A percentile compares a stretch with the other conserved stretches of the same genome.
Conservation (phyloP, 345 rosid species). For the Firmiana major region DNA sequence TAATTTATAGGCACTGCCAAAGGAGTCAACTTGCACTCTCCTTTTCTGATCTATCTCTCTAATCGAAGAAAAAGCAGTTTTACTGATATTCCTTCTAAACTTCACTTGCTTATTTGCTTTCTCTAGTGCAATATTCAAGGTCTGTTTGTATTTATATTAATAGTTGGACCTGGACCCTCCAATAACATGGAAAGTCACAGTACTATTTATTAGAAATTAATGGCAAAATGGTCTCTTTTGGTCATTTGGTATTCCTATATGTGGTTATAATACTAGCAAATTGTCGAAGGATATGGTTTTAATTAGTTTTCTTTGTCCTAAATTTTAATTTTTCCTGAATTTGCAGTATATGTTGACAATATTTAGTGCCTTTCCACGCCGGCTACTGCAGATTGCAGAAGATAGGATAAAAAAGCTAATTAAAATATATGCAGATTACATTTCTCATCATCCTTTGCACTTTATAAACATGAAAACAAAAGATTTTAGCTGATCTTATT, state of each 20-base stretch:
- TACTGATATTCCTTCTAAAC: slow-evolving; percentile 11
- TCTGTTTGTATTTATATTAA: slow-evolving; percentile 8
- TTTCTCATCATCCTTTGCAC: neutral
- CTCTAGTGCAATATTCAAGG: neutral
- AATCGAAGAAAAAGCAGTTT: neutral
- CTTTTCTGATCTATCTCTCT: neutral
- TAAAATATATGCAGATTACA: slow-evolving; percentile 4
- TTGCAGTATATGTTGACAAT: neutral
- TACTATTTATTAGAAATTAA: neutral
- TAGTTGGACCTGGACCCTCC: slow-evolving; percentile 18
- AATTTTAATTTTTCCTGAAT: slow-evolving; percentile 6
- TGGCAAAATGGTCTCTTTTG: neutral
- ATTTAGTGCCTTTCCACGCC: slow-evolving; percentile 21
- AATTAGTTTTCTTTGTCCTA: neutral
- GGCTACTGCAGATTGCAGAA: neutral
- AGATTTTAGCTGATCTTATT: neutral
- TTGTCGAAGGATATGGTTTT: slow-evolving; percentile 11
- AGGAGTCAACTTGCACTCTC: slow-evolving; percentile 8
- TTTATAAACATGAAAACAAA: neutral
- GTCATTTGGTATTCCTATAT: slow-evolving; percentile 8
- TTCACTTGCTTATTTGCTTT: neutral
- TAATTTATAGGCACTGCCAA: slow-evolving; percentile 1
- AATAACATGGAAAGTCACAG: slow-evolving; percentile 19
- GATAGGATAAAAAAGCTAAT: slow-evolving; percentile 2
- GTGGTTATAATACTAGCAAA: slow-evolving; percentile 4